Evolutionary conservation across 371 early-diverging fungal genomes (phyloP), one percentile per base, ranked within the genome.

Genomic region (Neoconidiobolus thromboides): DNA sequence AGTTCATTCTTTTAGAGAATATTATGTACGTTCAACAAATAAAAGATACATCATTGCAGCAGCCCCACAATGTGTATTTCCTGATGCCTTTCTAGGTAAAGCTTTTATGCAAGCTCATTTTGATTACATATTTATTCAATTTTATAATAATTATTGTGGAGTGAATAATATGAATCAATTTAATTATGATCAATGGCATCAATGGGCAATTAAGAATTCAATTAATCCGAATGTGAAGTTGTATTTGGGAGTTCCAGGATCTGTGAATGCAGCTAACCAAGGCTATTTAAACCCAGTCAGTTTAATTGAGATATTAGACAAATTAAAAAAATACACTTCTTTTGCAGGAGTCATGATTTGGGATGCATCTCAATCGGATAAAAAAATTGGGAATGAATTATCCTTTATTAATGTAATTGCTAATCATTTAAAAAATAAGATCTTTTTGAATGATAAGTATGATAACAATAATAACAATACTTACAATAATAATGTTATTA

Each of bases 281-380:
- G 81, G 83, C 4, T 75, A 77, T 53, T 62, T 81, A 12, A 65
- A 60, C 5, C 67, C 72, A 48, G 55, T 60, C 0, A 65, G 67
- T 2, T 62, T 82, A 6, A 68, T 71, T 7, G 55, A 59, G 2
- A 69, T 78, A 15, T 59, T 84, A 37, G 66, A 67, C 3, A 59
- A 66, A 7, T 61, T 67, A 6, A 63, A 7, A 4, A 63, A 67
- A 9, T 74, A 70, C 59, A 61, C 64, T 10, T 68, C 68, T 10
- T 82, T 82, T 67, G 81, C 79, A 36, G 83, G 83, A 49, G 76
- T 80, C 1, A 82, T 82, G 83, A 71, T 80, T 53, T 82, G 83
- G 83, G 83, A 82, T 61, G 77, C 71, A 6, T 49, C 50, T 47
- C 56, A 55, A 49, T 48, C 74, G 26, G 26, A 26, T 26, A 26